Conservation (phyloP, 768 basidiomycete species). For the Naganishia kalamii region DNA sequence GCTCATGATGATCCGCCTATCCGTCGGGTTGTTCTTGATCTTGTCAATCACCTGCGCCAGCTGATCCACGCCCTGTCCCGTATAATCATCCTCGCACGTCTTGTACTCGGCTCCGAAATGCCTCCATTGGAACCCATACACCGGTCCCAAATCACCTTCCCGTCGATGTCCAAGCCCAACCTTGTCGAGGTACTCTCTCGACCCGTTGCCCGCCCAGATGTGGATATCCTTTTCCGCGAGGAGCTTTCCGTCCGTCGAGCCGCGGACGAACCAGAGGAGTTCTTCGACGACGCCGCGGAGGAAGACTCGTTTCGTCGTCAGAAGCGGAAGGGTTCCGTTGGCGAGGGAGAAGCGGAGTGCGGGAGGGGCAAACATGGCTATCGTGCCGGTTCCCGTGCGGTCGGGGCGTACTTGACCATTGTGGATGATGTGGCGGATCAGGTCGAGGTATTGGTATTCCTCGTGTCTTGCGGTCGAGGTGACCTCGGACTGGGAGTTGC, state of each 20-base stretch:
- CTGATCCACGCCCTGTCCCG: constrained; percentile 85
- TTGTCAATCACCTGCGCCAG: constrained; percentile 78
- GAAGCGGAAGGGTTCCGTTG: constrained; percentile 63
- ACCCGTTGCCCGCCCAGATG: constrained; percentile 98
- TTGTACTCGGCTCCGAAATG: constrained; percentile 81
- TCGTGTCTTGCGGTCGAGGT: constrained; percentile 48
- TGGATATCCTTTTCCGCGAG: constrained; percentile 77
- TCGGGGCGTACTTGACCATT: constrained; percentile 75
- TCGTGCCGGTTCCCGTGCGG: constrained; percentile 89
- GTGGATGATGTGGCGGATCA: constrained; percentile 69
- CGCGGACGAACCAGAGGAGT: constrained; percentile 86
- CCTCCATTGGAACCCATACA: constrained; percentile 96
- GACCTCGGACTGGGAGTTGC: not conserved
- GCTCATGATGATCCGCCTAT: constrained; percentile 85
- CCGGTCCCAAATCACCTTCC: constrained; percentile 89
- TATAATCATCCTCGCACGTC: constrained; percentile 53
- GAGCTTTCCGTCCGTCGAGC: constrained; percentile 70
- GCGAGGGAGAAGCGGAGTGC: constrained; percentile 81
- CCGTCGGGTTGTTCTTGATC: constrained; percentile 86
- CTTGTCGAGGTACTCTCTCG: constrained; percentile 73
- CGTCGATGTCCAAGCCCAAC: constrained; percentile 75
- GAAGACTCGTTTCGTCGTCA: constrained; percentile 94
- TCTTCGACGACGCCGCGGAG: constrained; percentile 85
- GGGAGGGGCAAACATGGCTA: constrained; percentile 85
- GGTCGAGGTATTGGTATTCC: constrained; percentile 79